A percentile compares a stretch with the other conserved stretches of the same genome.
phyloP scores from a whole-genome alignment of 345 rosid genomes.

The Arabis alpina region DNA sequence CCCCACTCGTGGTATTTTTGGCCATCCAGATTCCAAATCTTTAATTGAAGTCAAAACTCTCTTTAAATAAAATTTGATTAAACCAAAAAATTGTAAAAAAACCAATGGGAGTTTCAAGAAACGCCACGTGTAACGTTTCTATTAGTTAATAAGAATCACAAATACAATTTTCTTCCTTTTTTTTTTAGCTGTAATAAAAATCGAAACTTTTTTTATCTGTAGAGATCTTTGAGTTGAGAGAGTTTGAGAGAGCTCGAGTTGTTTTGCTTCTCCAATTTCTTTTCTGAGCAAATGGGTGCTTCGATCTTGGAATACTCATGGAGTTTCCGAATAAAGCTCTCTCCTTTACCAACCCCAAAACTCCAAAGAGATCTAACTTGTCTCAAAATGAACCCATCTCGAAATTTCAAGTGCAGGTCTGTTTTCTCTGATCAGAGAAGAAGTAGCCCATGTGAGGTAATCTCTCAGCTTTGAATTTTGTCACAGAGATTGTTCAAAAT shows the following conservation, averaged over 20 bases:
- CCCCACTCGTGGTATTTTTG: too few relatives aligned
- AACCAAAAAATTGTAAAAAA: not conserved
- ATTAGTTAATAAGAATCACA: not conserved
- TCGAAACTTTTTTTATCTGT: too few relatives aligned
- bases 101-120: conserved; percentile 3
- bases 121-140: not conserved
- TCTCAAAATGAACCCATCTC: conserved; percentile 32
- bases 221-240: not conserved
- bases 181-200: too few relatives aligned
- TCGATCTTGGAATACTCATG: conserved; percentile 48
- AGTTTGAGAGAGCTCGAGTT: conserved; percentile 6
- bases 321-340: conserved; percentile 44
- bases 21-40: too few relatives aligned
- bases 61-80: not conserved
- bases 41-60: not conserved
- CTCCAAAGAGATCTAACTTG: conserved; percentile 38
- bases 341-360: conserved; percentile 34
- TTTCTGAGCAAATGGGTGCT: conserved; percentile 48
- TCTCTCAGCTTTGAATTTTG: not conserved
- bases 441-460: conserved; percentile 81
- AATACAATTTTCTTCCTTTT: not conserved
- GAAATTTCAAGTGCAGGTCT: conserved; percentile 45
- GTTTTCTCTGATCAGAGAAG: conserved; percentile 64
- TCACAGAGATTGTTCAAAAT: not conserved
- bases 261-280: not conserved